Evolutionary conservation across 2,329 filamentous ascomycete species (phyloP), one percentile per base, ranked within the genome.

Genomic region (Ophiostoma triangulosporum): DNA sequence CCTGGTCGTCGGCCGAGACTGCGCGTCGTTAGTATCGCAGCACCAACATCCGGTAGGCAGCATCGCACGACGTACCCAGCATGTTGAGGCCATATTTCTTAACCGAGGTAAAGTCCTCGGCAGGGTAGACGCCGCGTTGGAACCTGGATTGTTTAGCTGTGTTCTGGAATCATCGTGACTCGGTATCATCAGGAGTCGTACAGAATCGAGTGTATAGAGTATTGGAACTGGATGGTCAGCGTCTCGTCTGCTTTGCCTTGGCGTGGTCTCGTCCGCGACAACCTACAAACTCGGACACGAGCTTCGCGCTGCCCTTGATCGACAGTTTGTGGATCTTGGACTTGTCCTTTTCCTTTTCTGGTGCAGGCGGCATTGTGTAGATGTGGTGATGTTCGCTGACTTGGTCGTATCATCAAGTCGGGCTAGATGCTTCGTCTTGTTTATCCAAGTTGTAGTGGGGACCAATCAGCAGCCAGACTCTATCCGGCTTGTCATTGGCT

Each of bases 21-120:
- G 65, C 3, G 15, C 9, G n/a, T n/a, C 5, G 26, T 14, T 31
- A 26, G 24, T 3, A 17, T 8, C 6, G 17, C 17, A n/a, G n/a
- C n/a, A n/a, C n/a, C n/a, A n/a, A n/a, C n/a, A n/a, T 29, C 24
- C 22, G 17, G 35, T 54, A 20, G 12, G 24, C 12, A n/a, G 17
- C 20, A n/a, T n/a, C n/a, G n/a, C 14, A 14, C n/a, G 2, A 51
- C 57, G 2, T 22, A 86, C 81, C 80, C 63, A 95, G 86, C 89
- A 96, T 95, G 64, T 95, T 97, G 63, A 98, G 80, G 63, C 93
- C 93, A 84, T 98, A 98, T 73, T 98, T 98, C 73, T 98, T 98
- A 64, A 98, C 90, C 38, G 89, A 85, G 60, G 86, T 88, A 66
- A 98, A 98, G 72, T 98, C 93, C 65, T 98, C 93, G 51, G 93